These are phyloP conservation scores for Chenopodium formosanum DNA, from an alignment of 148 eudicot genomes.

Conservation along the genomic window DNA sequence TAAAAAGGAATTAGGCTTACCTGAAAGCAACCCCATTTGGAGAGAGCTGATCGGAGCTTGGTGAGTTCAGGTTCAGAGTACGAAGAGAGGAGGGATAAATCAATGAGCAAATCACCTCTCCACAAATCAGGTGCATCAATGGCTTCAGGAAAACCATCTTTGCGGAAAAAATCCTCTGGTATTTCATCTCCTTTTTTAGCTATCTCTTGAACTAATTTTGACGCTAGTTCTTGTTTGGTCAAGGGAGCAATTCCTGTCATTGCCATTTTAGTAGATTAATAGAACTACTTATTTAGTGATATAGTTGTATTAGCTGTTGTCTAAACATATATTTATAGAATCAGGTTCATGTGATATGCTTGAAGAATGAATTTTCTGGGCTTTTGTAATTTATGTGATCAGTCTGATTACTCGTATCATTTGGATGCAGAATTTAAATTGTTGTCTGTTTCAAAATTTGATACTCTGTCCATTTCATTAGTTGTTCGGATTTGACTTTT, in stretches of 20 bases:
- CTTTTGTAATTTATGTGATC: too few relatives aligned
- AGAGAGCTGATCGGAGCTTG: conserved; percentile 50
- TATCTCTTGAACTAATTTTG: conserved; percentile 37
- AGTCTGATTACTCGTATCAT: too few relatives aligned
- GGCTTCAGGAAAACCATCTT: conserved; percentile 27
- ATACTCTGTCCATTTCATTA: too few relatives aligned
- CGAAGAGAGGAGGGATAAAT: conserved; percentile 37
- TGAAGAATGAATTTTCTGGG: too few relatives aligned
- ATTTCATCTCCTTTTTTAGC: conserved; percentile 18
- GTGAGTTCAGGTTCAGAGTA: conserved; percentile 29
- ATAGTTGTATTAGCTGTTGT: too few relatives aligned
- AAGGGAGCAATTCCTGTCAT: conserved; percentile 19
- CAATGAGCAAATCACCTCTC: conserved; percentile 34
- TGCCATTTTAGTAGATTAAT: neutral
- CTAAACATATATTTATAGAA: too few relatives aligned
- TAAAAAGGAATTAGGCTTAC: neutral
- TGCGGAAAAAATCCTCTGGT: conserved; percentile 29
- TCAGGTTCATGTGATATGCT: too few relatives aligned
- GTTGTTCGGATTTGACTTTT: too few relatives aligned
- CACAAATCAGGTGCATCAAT: conserved; percentile 21
- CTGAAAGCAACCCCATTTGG: conserved; percentile 41
- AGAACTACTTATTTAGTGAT: too few relatives aligned
- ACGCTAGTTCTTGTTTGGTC: conserved; percentile 16
- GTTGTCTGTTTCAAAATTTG: too few relatives aligned
- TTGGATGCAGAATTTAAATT: too few relatives aligned